These are phyloP conservation scores for Ascochyta viciae-villosae DNA, from an alignment of 2,329 filamentous ascomycete species.

Conservation along the genomic window DNA sequence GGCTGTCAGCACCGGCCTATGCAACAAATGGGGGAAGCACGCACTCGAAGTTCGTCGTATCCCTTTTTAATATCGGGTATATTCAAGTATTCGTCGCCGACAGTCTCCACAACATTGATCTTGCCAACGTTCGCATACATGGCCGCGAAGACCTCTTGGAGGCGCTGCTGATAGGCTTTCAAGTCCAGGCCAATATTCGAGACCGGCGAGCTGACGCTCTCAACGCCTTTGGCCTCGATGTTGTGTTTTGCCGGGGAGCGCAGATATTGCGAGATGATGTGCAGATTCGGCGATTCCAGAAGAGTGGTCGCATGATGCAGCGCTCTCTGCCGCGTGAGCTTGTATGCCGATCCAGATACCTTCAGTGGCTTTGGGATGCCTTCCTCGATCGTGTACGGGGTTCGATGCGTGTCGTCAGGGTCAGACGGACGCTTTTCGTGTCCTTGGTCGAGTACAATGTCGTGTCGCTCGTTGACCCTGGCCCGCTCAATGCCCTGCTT, in stretches of 20 bases:
- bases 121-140: conserved; percentile 66
- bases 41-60: conserved; percentile 66
- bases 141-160: conserved; percentile 65
- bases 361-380: conserved; percentile 62
- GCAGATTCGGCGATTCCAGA: conserved; percentile 76
- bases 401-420: conserved; percentile 52
- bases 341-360: conserved; percentile 93
- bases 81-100: conserved; percentile 62
- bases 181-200: conserved; percentile 73
- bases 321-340: conserved; percentile 79
- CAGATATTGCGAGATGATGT: conserved; percentile 72
- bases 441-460: conserved; percentile 78
- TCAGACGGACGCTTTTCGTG: conserved; percentile 34
- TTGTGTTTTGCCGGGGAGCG: conserved; percentile 78
- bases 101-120: conserved; percentile 50
- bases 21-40: conserved; percentile 26
- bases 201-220: conserved; percentile 87
- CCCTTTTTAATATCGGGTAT: conserved; percentile 66
- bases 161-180: conserved; percentile 52
- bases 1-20: conserved; percentile 39
- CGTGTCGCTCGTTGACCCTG: conserved; percentile 87
- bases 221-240: conserved; percentile 83
- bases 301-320: conserved; percentile 95
- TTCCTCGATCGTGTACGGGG: conserved; percentile 51
- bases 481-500: conserved; percentile 65